A percentile compares a stretch with the other conserved stretches of the same genome.
phyloP scores from a whole-genome alignment of 2,329 filamentous ascomycete species.

The Pyricularia grisea region DNA sequence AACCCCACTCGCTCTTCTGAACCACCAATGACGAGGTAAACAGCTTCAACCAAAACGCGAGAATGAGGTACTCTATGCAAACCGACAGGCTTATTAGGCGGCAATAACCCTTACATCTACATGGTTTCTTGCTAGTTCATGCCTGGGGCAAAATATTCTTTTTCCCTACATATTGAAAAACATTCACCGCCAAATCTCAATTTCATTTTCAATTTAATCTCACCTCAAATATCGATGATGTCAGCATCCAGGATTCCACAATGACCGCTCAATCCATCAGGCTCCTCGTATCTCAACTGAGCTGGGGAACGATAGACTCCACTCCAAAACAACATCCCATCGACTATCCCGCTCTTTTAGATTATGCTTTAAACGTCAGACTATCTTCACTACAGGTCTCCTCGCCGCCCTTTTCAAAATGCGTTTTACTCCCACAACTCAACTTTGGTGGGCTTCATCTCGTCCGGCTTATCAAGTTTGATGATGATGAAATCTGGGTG shows the following conservation, averaged over 20 bases:
- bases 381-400: background rate
- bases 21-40: no score
- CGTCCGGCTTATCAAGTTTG: slow-evolving; percentile 1
- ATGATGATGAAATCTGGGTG: background rate
- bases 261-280: background rate
- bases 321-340: background rate
- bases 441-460: background rate
- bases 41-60: no score
- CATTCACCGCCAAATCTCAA: no score
- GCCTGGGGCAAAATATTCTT: no score
- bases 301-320: background rate
- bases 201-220: no score
- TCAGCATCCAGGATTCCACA: background rate
- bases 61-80: no score
- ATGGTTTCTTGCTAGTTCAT: no score
- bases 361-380: background rate
- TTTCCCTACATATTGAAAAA: no score
- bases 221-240: background rate
- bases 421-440: background rate
- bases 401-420: background rate
- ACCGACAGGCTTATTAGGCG: no score
- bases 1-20: no score
- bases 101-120: no score
- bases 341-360: background rate
- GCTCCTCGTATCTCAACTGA: background rate